Conservation (phyloP, 108 stramenopile species). For the Cyclotella baltica region DNA sequence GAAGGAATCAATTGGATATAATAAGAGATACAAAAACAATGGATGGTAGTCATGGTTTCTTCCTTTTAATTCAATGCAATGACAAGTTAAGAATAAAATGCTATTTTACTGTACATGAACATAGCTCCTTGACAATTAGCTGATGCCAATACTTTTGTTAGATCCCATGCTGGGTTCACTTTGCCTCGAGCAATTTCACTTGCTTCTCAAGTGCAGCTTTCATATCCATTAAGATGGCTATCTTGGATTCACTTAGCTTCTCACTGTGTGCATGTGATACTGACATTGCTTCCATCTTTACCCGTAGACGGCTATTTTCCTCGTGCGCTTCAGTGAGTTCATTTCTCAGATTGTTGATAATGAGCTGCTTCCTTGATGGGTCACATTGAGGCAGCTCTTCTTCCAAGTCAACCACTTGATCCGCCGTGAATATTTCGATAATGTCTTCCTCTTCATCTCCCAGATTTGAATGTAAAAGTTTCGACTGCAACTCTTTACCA, state of each 20-base stretch:
- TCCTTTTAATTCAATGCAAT: too few relatives aligned
- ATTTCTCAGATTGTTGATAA: background rate
- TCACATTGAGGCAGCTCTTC: constrained; percentile 10
- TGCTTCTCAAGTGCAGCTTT: constrained; percentile 8
- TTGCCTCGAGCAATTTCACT: constrained; percentile 4
- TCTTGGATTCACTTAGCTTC: background rate
- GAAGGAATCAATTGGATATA: too few relatives aligned
- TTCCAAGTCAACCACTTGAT: background rate
- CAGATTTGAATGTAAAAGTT: background rate
- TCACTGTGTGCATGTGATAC: background rate
- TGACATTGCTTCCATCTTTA: background rate
- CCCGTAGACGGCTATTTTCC: background rate
- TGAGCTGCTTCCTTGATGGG: background rate
- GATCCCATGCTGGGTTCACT: too few relatives aligned
- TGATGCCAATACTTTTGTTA: too few relatives aligned
- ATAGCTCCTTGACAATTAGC: too few relatives aligned
- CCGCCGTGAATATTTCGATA: background rate
- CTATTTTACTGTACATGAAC: too few relatives aligned
- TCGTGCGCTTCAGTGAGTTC: background rate
- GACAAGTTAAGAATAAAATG: too few relatives aligned
- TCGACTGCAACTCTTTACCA: background rate
- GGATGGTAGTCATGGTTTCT: too few relatives aligned
- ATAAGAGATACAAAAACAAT: too few relatives aligned
- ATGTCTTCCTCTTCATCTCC: background rate
- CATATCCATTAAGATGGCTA: constrained; percentile 11